Evolutionary conservation across 768 basidiomycete species (phyloP).

Genomic region (Epithele typhae): DNA sequence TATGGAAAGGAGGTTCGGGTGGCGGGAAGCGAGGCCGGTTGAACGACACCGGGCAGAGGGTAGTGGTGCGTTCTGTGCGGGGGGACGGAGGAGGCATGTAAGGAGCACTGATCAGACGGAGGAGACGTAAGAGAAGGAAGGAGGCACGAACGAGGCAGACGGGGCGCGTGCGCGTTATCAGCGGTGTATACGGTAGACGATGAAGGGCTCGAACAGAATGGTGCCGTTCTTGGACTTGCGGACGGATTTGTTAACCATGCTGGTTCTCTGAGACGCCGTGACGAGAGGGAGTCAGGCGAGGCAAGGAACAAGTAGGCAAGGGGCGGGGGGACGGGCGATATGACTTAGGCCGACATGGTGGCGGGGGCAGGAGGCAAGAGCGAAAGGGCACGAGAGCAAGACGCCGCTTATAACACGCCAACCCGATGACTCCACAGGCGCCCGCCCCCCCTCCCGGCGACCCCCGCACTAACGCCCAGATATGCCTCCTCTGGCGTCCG

Average conservation of each 20-base stretch:
- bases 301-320: constrained; percentile 18
- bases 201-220: constrained; percentile 82
- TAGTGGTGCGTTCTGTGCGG: constrained; percentile 19
- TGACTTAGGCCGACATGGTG: constrained; percentile 36
- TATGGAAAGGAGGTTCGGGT: constrained; percentile 29
- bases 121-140: constrained; percentile 1
- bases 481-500: too few species aligned
- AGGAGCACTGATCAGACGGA: too few species aligned
- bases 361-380: constrained; percentile 23
- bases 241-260: constrained; percentile 82
- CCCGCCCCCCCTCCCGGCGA: constrained; percentile 7
- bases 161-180: constrained; percentile 25
- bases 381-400: constrained; percentile 17
- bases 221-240: constrained; percentile 83
- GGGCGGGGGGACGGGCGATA: constrained; percentile 16
- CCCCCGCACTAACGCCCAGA: too few species aligned
- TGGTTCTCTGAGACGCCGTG: constrained; percentile 27
- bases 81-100: constrained; percentile 2
- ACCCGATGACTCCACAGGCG: constrained; percentile 11
- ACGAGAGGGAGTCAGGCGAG: constrained; percentile 21
- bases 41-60: constrained; percentile 22
- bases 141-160: constrained; percentile 12
- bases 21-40: constrained; percentile 21
- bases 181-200: constrained; percentile 82
- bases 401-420: constrained; percentile 37